Base-by-base conservation (phyloP, 148 eudicot genomes). In the Heliosperma pusillum region DNA sequence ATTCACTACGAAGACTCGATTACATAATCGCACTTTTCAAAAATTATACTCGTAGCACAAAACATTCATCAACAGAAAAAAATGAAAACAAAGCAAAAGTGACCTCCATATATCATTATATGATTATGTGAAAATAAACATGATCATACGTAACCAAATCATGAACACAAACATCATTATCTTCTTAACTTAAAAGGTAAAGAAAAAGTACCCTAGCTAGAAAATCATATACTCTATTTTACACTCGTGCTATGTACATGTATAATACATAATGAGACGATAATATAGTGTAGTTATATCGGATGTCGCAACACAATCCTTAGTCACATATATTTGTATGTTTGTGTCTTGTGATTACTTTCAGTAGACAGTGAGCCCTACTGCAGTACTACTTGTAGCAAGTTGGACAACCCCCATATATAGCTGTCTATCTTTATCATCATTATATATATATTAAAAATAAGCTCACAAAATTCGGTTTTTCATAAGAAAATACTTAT, bases 271-370 rank as follows among this genome's bases (percentile, higher is more conserved):
- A n/a, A 36, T 36, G 8, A 36, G 9, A 36, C 6, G 42, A 36
- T 10, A 17, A 16, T 13, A 47, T 11, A 10, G 16, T 1, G 8
- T 47, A 47, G 8, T 50, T 2, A 2, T 50, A 50, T 50, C 55
- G 17, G 5, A 50, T 16, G 55, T 50, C 1, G 55, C 22, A 75
- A 71, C 76, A 67, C 50, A 76, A 66, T 44, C 80, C 16, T 58
- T 47, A 76, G 73, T 81, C 74, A 76, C 58, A 24, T 22, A 66
- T 29, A 57, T 36, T 60, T 71, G 65, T 52, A 72, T 27, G 1
- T 42, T 13, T 72, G 42, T 66, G 25, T 72, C 45, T 56, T 60
- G 57, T 73, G 19, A 47, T 7, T 52, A 30, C 4, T 25, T 75
- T 10, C 3, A 50, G 24, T n/a, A 27, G 47, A 58, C 60, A 58